phyloP scores from a whole-genome alignment of 352 stramenopile species.

The Globisporangium megalacanthum region DNA sequence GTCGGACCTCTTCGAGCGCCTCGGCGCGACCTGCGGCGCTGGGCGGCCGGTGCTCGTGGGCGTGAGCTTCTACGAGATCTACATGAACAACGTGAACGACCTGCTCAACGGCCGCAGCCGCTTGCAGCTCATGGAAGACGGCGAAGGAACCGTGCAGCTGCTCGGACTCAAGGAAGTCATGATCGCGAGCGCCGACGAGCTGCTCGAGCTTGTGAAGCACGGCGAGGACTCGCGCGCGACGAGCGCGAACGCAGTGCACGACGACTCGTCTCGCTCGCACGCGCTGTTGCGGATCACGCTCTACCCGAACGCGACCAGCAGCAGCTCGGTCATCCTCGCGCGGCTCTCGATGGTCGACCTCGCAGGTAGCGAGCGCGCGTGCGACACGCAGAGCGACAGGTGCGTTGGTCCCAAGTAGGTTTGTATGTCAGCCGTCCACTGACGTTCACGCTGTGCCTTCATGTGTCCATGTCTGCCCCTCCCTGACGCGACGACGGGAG shows the following conservation, averaged over 20 bases:
- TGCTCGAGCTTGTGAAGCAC: constrained; percentile 4
- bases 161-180: constrained; percentile 66
- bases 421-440: too few relatives aligned
- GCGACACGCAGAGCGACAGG: constrained; percentile 41
- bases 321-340: background rate
- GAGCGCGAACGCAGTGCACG: constrained; percentile 80
- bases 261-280: constrained; percentile 84
- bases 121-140: constrained; percentile 93
- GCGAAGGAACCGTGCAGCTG: constrained; percentile 89
- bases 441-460: too few relatives aligned
- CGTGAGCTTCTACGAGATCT: constrained; percentile 96
- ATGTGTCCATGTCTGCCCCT: too few relatives aligned
- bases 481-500: too few relatives aligned
- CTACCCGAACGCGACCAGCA: constrained; percentile 5
- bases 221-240: constrained; percentile 84
- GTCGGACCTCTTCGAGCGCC: constrained; percentile 48
- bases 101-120: constrained; percentile 85
- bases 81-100: constrained; percentile 94
- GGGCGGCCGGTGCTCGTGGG: constrained; percentile 50
- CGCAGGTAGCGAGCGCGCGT: constrained; percentile 68
- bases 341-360: constrained; percentile 33
- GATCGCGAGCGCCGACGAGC: constrained; percentile 5
- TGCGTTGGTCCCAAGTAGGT: background rate
- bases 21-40: constrained; percentile 13
- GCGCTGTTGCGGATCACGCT: constrained; percentile 83